Evolutionary conservation across 176 grass and related monocot species (phyloP).

Genomic region (Luzula sylvatica): DNA sequence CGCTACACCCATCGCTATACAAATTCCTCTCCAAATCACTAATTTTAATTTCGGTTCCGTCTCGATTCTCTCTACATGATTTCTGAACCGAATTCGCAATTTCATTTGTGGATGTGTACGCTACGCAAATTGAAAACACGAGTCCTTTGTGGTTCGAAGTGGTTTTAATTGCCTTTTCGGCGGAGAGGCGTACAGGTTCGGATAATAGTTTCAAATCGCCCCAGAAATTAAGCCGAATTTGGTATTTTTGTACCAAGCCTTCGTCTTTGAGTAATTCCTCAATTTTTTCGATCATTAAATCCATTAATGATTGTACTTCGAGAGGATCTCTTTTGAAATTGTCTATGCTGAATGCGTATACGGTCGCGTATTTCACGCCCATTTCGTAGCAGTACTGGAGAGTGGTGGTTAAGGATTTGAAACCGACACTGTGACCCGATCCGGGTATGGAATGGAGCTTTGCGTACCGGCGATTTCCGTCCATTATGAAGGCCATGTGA

Average conservation of each 20-base stretch:
- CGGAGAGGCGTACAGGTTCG: conserved; percentile 37
- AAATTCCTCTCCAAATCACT: conserved; percentile 49
- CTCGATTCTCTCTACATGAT: conserved; percentile 34
- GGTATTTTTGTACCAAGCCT: conserved; percentile 40
- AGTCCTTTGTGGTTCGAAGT: conserved; percentile 55
- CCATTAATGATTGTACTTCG: conserved; percentile 61
- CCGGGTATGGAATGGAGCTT: conserved; percentile 43
- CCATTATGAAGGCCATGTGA: conserved; percentile 80
- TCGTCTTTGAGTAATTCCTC: conserved; percentile 42
- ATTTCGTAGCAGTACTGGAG: conserved; percentile 64
- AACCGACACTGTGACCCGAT: conserved; percentile 48
- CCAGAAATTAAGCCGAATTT: conserved; percentile 70
- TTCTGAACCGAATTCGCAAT: conserved; percentile 45
- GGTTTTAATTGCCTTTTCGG: conserved; percentile 41
- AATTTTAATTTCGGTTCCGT: conserved; percentile 26
- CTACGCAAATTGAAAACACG: conserved; percentile 62
- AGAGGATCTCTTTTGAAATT: conserved; percentile 61
- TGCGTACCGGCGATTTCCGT: conserved; percentile 78
- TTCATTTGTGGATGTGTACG: conserved; percentile 69
- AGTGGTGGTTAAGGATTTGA: conserved; percentile 36
- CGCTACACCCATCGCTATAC: conserved; percentile 38
- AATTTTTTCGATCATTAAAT: conserved; percentile 74
- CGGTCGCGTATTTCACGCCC: conserved; percentile 47
- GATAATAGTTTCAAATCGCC: conserved; percentile 48
- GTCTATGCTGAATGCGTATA: conserved; percentile 89